Percentiles rank a stretch among this genome's conserved stretches.
phyloP scores from a whole-genome alignment of 2,329 filamentous ascomycete genomes.

The Monilinia vaccinii-corymbosi region DNA sequence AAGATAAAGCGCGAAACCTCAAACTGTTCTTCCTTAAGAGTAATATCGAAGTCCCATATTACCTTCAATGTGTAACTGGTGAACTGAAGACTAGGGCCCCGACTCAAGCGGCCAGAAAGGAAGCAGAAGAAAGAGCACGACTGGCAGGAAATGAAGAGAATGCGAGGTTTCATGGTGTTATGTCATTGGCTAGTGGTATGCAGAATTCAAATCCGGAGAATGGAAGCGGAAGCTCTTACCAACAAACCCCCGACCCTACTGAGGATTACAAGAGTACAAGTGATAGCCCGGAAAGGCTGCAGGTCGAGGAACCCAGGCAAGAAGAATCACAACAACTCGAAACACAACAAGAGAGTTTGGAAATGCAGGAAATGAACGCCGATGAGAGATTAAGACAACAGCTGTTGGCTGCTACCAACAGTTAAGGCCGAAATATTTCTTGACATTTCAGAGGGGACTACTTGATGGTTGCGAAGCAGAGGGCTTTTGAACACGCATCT shows the following conservation, averaged over 20 bases:
- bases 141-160: slow-evolving; percentile 51
- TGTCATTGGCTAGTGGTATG: slow-evolving; percentile 44
- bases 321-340: background rate
- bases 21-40: slow-evolving; percentile 91
- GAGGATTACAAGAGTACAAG: slow-evolving; percentile 3
- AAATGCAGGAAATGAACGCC: slow-evolving; percentile 7
- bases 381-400: slow-evolving; percentile 9
- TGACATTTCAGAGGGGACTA: background rate
- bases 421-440: background rate
- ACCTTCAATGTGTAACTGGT: slow-evolving; percentile 78
- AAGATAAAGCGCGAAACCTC: slow-evolving; percentile 83
- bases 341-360: background rate
- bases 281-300: slow-evolving; percentile 13
- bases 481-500: too few species aligned
- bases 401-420: slow-evolving; percentile 3
- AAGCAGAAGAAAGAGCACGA: slow-evolving; percentile 54
- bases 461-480: background rate
- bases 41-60: slow-evolving; percentile 82
- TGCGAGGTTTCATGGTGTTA: slow-evolving; percentile 50
- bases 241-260: background rate
- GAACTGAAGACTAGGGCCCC: slow-evolving; percentile 81
- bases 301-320: slow-evolving; percentile 14
- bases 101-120: slow-evolving; percentile 59
- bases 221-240: slow-evolving; percentile 1
- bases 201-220: slow-evolving; percentile 7